Percentiles rank a stretch among this genome's conserved stretches.
phyloP scores from a whole-genome alignment of 192 early-diverging fungal species.

The Gamsiella multidivaricata region DNA sequence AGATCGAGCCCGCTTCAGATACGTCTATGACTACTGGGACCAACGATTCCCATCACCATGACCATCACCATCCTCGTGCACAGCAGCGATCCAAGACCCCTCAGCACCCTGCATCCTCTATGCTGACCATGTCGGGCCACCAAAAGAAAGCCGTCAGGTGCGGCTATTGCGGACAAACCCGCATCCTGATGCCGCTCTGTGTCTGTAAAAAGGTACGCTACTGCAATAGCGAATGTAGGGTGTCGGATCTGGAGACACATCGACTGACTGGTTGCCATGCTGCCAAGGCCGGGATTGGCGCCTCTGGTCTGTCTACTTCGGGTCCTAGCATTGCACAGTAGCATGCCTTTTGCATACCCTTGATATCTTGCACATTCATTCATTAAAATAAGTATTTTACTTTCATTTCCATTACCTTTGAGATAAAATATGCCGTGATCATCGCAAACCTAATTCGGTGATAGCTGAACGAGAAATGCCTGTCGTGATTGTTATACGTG shows the following conservation, averaged over 20 bases:
- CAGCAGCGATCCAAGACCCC: constrained; percentile 11
- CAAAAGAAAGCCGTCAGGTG: constrained; percentile 29
- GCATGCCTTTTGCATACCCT: too few relatives aligned
- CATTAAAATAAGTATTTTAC: too few relatives aligned
- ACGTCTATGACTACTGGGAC: background rate
- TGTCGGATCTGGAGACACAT: constrained; percentile 36
- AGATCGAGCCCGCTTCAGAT: constrained; percentile 10
- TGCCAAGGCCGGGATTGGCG: constrained; percentile 1
- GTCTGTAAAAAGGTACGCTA: constrained; percentile 49
- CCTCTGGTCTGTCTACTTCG: too few relatives aligned
- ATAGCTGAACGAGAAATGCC: too few relatives aligned
- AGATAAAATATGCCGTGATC: too few relatives aligned
- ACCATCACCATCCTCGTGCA: background rate
- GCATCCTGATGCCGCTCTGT: constrained; percentile 42
- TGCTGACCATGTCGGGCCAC: constrained; percentile 37
- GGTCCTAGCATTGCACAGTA: too few relatives aligned
- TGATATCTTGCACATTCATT: too few relatives aligned
- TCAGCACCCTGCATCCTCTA: background rate
- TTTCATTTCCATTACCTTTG: too few relatives aligned
- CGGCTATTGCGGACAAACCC: constrained; percentile 29
- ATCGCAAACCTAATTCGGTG: too few relatives aligned
- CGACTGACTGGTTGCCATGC: constrained; percentile 35
- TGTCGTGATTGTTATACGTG: too few relatives aligned
- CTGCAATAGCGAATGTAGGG: constrained; percentile 35
- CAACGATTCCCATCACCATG: constrained; percentile 17